phyloP scores from a whole-genome alignment of 2,329 filamentous ascomycete species.

The Thelonectria rubi region DNA sequence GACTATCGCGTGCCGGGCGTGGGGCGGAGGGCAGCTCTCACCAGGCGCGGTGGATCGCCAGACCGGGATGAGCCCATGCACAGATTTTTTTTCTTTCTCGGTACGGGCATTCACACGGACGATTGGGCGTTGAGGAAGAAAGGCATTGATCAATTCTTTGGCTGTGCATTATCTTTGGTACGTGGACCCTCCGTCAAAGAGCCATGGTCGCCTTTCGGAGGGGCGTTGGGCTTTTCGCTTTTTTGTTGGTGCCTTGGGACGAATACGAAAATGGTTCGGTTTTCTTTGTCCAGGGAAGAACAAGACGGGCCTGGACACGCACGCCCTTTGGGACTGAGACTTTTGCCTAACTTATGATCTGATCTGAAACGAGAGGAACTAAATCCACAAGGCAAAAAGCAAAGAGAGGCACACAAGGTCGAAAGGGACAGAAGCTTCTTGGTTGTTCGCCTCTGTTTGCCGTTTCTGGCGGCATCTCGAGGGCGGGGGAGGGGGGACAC shows the following conservation, averaged over 20 bases:
- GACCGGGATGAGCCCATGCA: slow-evolving; percentile 34
- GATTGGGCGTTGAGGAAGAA: slow-evolving; percentile 16
- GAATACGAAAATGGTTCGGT: too few relatives aligned
- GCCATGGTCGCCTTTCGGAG: too few relatives aligned
- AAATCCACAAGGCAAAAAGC: background rate
- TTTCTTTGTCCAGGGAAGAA: too few relatives aligned
- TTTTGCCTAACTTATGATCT: background rate
- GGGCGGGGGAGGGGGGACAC: background rate
- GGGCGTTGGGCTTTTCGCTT: too few relatives aligned
- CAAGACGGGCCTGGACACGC: too few relatives aligned
- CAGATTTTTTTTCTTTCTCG: slow-evolving; percentile 24
- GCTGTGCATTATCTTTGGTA: background rate
- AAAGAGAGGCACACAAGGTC: background rate
- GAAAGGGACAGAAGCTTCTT: background rate
- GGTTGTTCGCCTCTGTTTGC: background rate
- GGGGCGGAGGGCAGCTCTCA: slow-evolving; percentile 15
- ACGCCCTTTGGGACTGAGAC: background rate
- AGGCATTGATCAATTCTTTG: background rate
- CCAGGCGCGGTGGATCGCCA: slow-evolving; percentile 4
- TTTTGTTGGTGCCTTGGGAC: too few relatives aligned
- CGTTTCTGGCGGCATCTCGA: background rate
- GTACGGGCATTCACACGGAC: background rate
- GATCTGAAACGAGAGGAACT: background rate
- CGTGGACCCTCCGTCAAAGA: too few relatives aligned
- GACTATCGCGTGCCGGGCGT: slow-evolving; percentile 15